phyloP scores from a whole-genome alignment of 768 basidiomycete species.

The Suillus subaureus region DNA sequence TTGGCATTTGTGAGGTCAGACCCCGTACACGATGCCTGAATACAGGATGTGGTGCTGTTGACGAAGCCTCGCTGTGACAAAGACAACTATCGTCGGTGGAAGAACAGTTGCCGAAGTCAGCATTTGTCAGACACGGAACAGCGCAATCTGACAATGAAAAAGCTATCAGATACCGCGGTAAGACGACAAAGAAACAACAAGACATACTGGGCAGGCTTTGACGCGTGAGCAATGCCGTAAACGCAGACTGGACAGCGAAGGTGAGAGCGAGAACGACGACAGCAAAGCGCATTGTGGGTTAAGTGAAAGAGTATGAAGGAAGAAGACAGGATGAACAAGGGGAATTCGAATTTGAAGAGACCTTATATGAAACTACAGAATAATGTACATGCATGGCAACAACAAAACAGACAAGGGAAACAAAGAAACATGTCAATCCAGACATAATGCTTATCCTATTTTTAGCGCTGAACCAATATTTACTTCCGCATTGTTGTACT shows the following conservation, averaged over 20 bases:
- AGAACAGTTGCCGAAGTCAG: conserved; percentile 48
- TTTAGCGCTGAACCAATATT: neutral
- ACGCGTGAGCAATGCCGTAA: conserved; percentile 22
- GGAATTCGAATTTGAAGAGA: neutral
- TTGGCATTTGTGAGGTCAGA: conserved; percentile 49
- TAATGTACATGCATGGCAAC: neutral
- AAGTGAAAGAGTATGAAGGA: conserved; percentile 5
- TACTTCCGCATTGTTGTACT: neutral
- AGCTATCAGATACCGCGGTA: neutral
- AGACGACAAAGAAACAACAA: conserved; percentile 1
- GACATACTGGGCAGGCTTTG: conserved; percentile 28
- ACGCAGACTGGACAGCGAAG: conserved; percentile 16
- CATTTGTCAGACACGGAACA: conserved; percentile 44
- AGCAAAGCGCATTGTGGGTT: conserved; percentile 21
- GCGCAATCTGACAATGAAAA: conserved; percentile 49
- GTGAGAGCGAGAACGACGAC: conserved; percentile 19
- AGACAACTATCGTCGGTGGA: conserved; percentile 57
- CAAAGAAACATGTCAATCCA: conserved; percentile 3
- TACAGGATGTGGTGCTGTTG: conserved; percentile 48
- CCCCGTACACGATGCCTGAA: conserved; percentile 47
- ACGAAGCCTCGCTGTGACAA: conserved; percentile 51
- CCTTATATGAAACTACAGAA: neutral
- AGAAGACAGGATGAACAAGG: neutral
- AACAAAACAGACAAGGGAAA: conserved; percentile 10
- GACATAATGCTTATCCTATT: neutral